Conservation (phyloP, 2,329 filamentous ascomycete species). For the Byssoonygena ceratinophila region DNA sequence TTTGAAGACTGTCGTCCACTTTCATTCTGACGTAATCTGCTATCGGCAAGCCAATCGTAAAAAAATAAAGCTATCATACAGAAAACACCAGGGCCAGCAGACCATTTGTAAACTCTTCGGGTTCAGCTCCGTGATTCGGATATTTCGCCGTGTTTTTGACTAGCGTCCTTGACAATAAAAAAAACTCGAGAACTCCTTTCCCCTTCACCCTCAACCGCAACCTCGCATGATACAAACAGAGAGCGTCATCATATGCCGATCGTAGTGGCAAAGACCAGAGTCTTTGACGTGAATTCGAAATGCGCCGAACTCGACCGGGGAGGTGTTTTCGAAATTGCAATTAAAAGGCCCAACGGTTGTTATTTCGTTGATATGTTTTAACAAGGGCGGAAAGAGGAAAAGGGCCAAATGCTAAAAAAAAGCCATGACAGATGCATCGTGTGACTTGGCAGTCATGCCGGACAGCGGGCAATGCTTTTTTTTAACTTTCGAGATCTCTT, state of each 20-base stretch:
- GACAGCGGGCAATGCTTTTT: constrained; percentile 2
- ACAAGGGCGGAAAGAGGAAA: background rate
- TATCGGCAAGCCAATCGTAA: constrained; percentile 9
- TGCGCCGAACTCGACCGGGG: background rate
- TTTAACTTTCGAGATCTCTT: constrained; percentile 7
- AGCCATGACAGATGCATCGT: constrained; percentile 1
- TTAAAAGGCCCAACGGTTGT: background rate
- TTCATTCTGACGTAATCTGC: constrained; percentile 10
- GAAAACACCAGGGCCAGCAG: constrained; percentile 9
- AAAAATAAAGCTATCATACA: constrained; percentile 9
- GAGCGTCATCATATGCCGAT: background rate
- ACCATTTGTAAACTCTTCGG: constrained; percentile 11
- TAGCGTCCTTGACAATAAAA: constrained; percentile 8
- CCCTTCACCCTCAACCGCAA: background rate
- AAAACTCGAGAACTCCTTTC: background rate
- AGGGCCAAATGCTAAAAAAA: background rate
- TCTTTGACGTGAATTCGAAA: background rate
- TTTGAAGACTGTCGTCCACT: constrained; percentile 7
- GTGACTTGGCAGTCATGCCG: background rate
- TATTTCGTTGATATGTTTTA: background rate
- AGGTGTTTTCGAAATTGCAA: background rate
- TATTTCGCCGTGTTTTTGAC: constrained; percentile 11
- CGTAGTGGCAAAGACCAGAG: background rate
- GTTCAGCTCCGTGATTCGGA: constrained; percentile 7
- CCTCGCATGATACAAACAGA: background rate